Percentiles rank a stretch among this genome's conserved stretches.
These are phyloP conservation scores for Baorangia bicolor DNA, from an alignment of 768 basidiomycete species.

Conservation along the genomic window DNA sequence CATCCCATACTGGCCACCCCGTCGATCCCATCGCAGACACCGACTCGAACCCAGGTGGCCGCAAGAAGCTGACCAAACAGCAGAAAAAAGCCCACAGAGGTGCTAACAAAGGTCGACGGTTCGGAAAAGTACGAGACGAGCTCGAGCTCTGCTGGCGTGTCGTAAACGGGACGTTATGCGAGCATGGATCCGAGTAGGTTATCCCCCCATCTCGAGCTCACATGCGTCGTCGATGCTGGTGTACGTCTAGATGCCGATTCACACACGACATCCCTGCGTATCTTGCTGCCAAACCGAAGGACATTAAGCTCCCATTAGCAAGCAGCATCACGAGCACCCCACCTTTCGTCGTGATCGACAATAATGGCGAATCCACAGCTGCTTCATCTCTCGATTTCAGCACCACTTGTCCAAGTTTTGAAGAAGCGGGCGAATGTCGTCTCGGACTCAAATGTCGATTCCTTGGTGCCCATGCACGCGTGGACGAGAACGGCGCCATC, in stretches of 20 bases:
- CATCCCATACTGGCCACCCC: conserved; percentile 30
- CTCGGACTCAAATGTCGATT: conserved; percentile 89
- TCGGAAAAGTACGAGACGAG: conserved; percentile 75
- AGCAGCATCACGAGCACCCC: conserved; percentile 43
- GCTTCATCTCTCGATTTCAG: conserved; percentile 19
- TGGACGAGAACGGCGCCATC: conserved; percentile 44
- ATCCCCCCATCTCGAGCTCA: background rate
- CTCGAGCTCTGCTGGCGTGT: conserved; percentile 81
- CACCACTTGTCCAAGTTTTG: conserved; percentile 27
- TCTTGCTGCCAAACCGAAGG: conserved; percentile 70
- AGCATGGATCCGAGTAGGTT: conserved; percentile 62
- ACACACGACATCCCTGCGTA: conserved; percentile 78
- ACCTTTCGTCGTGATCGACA: conserved; percentile 46
- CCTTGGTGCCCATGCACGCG: conserved; percentile 70
- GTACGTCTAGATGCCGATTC: conserved; percentile 60
- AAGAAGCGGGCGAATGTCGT: conserved; percentile 32
- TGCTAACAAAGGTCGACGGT: conserved; percentile 80
- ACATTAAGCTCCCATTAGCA: conserved; percentile 59
- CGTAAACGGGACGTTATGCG: conserved; percentile 68
- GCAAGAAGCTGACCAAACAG: conserved; percentile 53
- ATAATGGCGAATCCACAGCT: background rate
- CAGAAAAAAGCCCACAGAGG: conserved; percentile 75
- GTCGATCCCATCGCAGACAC: conserved; percentile 35
- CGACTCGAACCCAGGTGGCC: conserved; percentile 22
- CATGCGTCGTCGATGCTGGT: background rate